phyloP scores from a whole-genome alignment of 169 alveolate species.

The Cryptosporidium xiaoi region DNA sequence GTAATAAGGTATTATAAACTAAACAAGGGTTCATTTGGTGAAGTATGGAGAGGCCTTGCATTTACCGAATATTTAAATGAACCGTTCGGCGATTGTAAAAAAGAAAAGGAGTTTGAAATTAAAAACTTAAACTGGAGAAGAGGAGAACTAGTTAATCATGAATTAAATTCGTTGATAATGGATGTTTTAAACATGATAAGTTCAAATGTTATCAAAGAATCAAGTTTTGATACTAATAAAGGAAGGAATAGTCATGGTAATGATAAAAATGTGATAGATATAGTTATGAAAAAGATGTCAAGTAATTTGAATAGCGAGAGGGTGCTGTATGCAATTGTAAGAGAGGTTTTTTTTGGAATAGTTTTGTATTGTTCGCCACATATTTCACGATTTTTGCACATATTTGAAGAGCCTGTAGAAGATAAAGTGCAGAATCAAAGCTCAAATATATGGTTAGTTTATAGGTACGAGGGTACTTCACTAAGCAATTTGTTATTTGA shows the following conservation, averaged over 20 bases:
- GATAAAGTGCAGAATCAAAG: neutral
- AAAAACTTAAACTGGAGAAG: conserved; percentile 46
- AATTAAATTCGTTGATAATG: conserved; percentile 25
- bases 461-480: conserved; percentile 55
- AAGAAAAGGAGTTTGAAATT: neutral
- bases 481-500: conserved; percentile 34
- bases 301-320: neutral
- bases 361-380: conserved; percentile 57
- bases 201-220: neutral
- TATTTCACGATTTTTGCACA: conserved; percentile 53
- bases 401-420: conserved; percentile 52
- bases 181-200: conserved; percentile 28
- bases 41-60: conserved; percentile 72
- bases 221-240: neutral
- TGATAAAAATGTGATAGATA: conserved; percentile 14
- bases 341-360: conserved; percentile 70
- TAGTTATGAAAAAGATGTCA: conserved; percentile 65
- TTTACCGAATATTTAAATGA: conserved; percentile 43
- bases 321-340: conserved; percentile 18
- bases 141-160: conserved; percentile 45
- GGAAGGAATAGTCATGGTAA: neutral
- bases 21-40: conserved; percentile 66
- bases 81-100: conserved; percentile 50
- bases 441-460: conserved; percentile 66
- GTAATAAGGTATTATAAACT: conserved; percentile 43